These are phyloP conservation scores for Corchorus olitorius DNA, from an alignment of 345 rosid genomes.

Conservation along the genomic window DNA sequence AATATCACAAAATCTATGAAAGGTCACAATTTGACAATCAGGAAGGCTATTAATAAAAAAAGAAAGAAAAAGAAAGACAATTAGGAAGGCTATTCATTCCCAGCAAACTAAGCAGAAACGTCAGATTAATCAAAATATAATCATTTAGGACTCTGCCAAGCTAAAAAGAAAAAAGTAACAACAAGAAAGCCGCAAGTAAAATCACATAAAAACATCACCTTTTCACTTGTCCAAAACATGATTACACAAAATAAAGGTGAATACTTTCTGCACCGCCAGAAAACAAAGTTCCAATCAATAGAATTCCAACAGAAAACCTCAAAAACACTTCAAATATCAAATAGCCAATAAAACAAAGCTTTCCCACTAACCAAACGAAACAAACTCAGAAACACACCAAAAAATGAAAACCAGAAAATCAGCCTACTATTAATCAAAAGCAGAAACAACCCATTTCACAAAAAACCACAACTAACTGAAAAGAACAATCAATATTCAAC, in stretches of 20 bases:
- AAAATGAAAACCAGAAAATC: not conserved
- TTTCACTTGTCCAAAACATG: too few species aligned
- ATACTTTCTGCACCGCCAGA: not conserved
- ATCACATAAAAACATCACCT: not conserved
- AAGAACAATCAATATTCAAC: not conserved
- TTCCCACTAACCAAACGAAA: not conserved
- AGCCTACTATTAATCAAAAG: not conserved
- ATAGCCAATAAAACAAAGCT: not conserved
- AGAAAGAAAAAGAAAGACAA: not conserved
- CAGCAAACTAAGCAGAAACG: not conserved
- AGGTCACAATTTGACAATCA: not conserved
- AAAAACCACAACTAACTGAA: not conserved
- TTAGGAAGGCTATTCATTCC: not conserved
- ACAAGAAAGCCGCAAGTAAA: not conserved
- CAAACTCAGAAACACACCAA: not conserved
- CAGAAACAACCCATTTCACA: constrained; percentile 10
- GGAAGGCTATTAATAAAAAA: not conserved
- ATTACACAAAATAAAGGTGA: not conserved
- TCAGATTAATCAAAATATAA: not conserved
- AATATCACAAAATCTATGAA: not conserved
- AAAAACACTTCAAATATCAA: not conserved
- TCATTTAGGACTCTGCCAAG: not conserved
- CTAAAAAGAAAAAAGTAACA: not conserved
- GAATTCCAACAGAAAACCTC: not conserved
- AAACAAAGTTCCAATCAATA: not conserved